These are phyloP conservation scores for Drosera spatulata DNA, from an alignment of 179 eudicot genomes.

Conservation along the genomic window DNA sequence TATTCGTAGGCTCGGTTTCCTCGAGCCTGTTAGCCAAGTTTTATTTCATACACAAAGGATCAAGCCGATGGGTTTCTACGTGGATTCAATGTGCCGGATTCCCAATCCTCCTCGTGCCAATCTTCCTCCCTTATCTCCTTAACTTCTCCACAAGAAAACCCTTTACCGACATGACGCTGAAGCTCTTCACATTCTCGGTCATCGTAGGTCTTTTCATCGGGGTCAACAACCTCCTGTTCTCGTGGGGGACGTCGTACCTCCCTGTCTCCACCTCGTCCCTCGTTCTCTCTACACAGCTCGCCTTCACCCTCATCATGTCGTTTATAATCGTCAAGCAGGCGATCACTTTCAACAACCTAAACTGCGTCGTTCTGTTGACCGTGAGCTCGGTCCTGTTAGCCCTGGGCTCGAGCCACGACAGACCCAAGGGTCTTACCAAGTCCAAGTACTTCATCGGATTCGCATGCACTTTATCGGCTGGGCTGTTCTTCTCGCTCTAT, in stretches of 20 bases:
- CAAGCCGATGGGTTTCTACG: conserved; percentile 68
- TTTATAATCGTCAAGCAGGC: conserved; percentile 51
- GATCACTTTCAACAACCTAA: conserved; percentile 48
- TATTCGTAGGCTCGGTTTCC: conserved; percentile 48
- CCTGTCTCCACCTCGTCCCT: conserved; percentile 71
- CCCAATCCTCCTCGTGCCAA: conserved; percentile 40
- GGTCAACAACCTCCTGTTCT: conserved; percentile 46
- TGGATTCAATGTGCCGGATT: conserved; percentile 77
- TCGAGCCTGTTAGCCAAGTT: conserved; percentile 52
- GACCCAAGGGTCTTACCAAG: conserved; percentile 30
- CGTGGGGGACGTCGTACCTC: conserved; percentile 72
- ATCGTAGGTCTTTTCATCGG: conserved; percentile 32
- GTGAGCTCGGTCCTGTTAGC: conserved; percentile 51
- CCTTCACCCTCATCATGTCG: conserved; percentile 48
- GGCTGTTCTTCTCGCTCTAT: conserved; percentile 54
- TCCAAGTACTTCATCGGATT: conserved; percentile 51
- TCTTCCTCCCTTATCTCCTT: conserved; percentile 27
- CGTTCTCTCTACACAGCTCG: conserved; percentile 54
- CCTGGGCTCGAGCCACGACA: conserved; percentile 35
- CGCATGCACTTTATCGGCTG: conserved; percentile 47
- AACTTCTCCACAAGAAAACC: conserved; percentile 31
- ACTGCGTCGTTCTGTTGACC: conserved; percentile 57
- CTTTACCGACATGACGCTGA: conserved; percentile 26
- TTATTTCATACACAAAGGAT: conserved; percentile 72
- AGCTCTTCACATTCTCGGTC: conserved; percentile 10